phyloP scores from a whole-genome alignment of 495 filamentous ascomycete genomes.

The Penicillium coprophilum region DNA sequence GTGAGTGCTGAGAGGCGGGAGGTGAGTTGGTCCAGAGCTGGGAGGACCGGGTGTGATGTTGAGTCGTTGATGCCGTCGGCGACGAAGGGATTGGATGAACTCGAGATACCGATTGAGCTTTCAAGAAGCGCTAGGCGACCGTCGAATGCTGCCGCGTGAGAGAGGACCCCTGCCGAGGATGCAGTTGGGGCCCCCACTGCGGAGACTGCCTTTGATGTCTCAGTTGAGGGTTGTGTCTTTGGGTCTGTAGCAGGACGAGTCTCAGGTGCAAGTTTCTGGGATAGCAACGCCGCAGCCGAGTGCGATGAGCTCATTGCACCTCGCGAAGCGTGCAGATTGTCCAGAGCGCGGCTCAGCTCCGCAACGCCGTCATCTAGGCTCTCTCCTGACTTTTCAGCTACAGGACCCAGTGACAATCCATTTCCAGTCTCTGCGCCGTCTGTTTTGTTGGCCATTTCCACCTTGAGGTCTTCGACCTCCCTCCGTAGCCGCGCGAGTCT shows the following conservation, averaged over 20 bases:
- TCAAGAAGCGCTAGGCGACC: slow-evolving; percentile 75
- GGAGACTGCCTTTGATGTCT: slow-evolving; percentile 4
- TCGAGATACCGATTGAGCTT: slow-evolving; percentile 74
- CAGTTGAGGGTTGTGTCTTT: slow-evolving; percentile 13
- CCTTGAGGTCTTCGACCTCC: slow-evolving; percentile 76
- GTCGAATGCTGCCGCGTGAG: slow-evolving; percentile 86
- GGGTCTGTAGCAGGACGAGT: slow-evolving; percentile 8
- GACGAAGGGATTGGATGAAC: slow-evolving; percentile 62
- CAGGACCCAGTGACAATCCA: neutral
- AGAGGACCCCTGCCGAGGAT: slow-evolving; percentile 61
- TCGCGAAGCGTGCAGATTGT: slow-evolving; percentile 49
- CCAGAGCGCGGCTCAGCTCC: slow-evolving; percentile 64
- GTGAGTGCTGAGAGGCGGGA: slow-evolving; percentile 45
- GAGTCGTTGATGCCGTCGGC: slow-evolving; percentile 56
- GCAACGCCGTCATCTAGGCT: slow-evolving; percentile 49
- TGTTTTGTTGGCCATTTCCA: slow-evolving; percentile 50
- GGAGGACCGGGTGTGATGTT: slow-evolving; percentile 76
- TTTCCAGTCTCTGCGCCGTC: neutral
- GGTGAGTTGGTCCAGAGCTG: slow-evolving; percentile 65
- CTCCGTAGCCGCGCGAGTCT: slow-evolving; percentile 75
- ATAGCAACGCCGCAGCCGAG: slow-evolving; percentile 39
- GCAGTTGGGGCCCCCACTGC: slow-evolving; percentile 9
- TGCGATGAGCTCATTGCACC: slow-evolving; percentile 24
- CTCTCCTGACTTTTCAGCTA: slow-evolving; percentile 27
- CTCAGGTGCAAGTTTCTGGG: slow-evolving; percentile 32